Evolutionary conservation across 352 stramenopile species (phyloP).

Genomic region (Phytophthora sansomeana): DNA sequence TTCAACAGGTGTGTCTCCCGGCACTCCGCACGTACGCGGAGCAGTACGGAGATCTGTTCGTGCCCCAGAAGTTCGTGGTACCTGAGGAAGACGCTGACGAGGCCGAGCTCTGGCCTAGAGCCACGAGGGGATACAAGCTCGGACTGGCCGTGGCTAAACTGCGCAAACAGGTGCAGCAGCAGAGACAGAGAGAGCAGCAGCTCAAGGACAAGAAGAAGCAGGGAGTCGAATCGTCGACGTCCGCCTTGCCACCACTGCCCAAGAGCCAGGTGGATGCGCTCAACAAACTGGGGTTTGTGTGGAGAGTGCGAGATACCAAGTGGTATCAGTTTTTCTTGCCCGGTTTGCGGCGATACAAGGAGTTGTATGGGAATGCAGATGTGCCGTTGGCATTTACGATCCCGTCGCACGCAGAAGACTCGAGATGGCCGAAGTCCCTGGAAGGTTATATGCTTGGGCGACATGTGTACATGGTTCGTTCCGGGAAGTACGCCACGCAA

Average conservation of each 20-base stretch:
- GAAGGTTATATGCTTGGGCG: conserved; percentile 67
- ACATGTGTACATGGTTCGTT: conserved; percentile 75
- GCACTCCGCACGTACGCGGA: conserved; percentile 85
- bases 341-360: conserved; percentile 58
- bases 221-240: neutral
- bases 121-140: conserved; percentile 85
- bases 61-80: conserved; percentile 94
- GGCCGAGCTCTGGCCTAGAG: conserved; percentile 65
- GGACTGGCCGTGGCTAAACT: conserved; percentile 91
- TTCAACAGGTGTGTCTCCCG: conserved; percentile 66
- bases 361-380: conserved; percentile 63
- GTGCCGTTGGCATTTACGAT: conserved; percentile 73
- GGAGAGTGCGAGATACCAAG: conserved; percentile 84
- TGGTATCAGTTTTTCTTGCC: conserved; percentile 77
- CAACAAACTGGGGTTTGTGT: conserved; percentile 93
- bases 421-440: conserved; percentile 58
- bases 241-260: conserved; percentile 47
- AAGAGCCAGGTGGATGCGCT: conserved; percentile 74
- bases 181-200: conserved; percentile 32
- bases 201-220: conserved; percentile 28
- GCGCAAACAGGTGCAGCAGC: conserved; percentile 63
- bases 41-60: conserved; percentile 87
- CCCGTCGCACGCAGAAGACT: conserved; percentile 40
- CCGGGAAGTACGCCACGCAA: conserved; percentile 63
- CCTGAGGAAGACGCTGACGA: conserved; percentile 52